phyloP scores from a whole-genome alignment of 1,284 basidiomycete species.

The Puccinia novopanici region DNA sequence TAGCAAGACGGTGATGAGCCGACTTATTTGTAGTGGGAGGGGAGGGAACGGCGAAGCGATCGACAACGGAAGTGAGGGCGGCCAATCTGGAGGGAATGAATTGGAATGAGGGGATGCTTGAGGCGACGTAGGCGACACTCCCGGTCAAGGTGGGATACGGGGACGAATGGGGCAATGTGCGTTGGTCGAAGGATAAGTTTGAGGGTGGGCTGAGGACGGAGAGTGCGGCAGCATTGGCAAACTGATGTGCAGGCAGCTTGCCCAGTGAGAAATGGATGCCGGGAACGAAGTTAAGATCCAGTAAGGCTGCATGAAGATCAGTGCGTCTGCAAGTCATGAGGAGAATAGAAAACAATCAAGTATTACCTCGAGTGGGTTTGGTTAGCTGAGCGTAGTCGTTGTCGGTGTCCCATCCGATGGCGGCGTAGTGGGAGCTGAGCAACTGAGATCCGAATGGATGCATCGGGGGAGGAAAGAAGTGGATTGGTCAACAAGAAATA shows the following conservation, averaged over 20 bases:
- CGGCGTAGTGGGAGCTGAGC: constrained; percentile 17
- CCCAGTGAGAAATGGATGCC: constrained; percentile 44
- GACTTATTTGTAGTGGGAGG: constrained; percentile 30
- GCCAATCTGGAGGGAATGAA: constrained; percentile 38
- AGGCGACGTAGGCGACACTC: constrained; percentile 36
- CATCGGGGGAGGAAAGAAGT: background rate
- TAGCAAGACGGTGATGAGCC: constrained; percentile 2
- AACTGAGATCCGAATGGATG: constrained; percentile 48
- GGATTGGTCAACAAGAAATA: no score
- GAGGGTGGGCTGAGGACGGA: constrained; percentile 47
- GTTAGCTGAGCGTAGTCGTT: constrained; percentile 48
- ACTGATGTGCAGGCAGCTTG: constrained; percentile 40
- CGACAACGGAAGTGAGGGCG: constrained; percentile 34
- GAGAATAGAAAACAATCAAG: background rate
- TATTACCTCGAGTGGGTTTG: constrained; percentile 38
- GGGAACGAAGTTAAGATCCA: constrained; percentile 39
- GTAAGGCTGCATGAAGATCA: constrained; percentile 34
- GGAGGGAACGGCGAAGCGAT: constrained; percentile 32
- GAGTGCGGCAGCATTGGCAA: constrained; percentile 43
- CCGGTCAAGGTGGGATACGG: constrained; percentile 43
- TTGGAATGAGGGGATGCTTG: constrained; percentile 32
- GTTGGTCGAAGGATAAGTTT: constrained; percentile 12
- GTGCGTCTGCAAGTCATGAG: background rate
- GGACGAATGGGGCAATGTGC: constrained; percentile 12
- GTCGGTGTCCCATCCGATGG: constrained; percentile 43